Evolutionary conservation across 139 green algal genomes (phyloP), one percentile per base, ranked within the genome.

Genomic region (Picochlorum sp.): DNA sequence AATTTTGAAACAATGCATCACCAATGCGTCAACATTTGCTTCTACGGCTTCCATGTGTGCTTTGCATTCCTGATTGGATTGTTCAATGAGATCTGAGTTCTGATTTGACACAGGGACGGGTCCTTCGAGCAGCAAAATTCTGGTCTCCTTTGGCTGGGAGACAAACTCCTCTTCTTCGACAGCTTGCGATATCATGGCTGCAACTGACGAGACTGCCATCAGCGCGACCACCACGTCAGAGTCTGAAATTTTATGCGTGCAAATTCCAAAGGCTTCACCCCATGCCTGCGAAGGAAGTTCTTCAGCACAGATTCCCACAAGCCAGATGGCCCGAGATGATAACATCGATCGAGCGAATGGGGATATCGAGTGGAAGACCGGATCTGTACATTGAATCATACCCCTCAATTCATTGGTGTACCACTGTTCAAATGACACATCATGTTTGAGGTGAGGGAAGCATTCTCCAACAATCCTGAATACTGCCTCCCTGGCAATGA

Each of bases 381-480:
- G 38, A 37, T 24, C 45, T 15, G 45, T 15, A 8, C 21, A 66
- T 41, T 14, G 47, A 34, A 91, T 71, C 24, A 87, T 72, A 5
- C 60, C 49, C 15, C 61, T 68, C 38, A 91, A 77, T 69, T 91
- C 85, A 2, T 23, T 69, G 3, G 21, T 24, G 62, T 90, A 89
- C 83, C 85, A 91, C 41, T 54, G 49, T 4, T 59, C 38, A 69
- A 92, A 92, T 55, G 75, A 66, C 9, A 92, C 67, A 37, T 81
- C 70, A 3, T 61, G 21, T n/a, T 66, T 62, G 14, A 91, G 66
- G 59, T 90, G 85, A 23, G 61, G 72, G 73, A 82, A 90, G 57
- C 82, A 85, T 74, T 92, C 85, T 1, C 85, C 85, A 9, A 92
- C 77, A 49, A 69, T 71, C 34, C 84, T 61, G 66, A 88, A 91